These are phyloP conservation scores for Umbelopsis vinacea DNA, from an alignment of 192 early-diverging fungal species.

Conservation along the genomic window DNA sequence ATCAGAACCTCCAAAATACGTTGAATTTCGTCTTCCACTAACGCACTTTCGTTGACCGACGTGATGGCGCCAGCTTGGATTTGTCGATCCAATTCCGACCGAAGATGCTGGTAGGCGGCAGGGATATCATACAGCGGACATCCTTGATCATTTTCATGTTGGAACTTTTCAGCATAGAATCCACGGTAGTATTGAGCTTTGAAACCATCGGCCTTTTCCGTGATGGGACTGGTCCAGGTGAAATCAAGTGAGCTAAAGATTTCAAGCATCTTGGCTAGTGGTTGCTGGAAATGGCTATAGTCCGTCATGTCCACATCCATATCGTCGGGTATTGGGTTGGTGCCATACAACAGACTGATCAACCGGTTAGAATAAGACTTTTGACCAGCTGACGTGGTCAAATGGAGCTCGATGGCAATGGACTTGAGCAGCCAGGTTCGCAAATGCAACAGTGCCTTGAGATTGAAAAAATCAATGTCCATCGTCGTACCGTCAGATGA, in stretches of 20 bases:
- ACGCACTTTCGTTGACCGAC: constrained; percentile 47
- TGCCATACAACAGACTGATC: constrained; percentile 43
- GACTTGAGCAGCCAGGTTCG: constrained; percentile 90
- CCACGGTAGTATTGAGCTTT: constrained; percentile 45
- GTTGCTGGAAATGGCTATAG: constrained; percentile 53
- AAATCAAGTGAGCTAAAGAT: constrained; percentile 75
- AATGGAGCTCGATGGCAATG: constrained; percentile 86
- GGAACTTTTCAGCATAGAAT: constrained; percentile 53
- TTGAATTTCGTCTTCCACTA: constrained; percentile 58
- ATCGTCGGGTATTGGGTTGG: neutral
- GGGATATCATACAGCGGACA: constrained; percentile 72
- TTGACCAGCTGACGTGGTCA: constrained; percentile 39
- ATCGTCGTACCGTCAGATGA: constrained; percentile 6
- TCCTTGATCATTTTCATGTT: constrained; percentile 59
- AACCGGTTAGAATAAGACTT: constrained; percentile 41
- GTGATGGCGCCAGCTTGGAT: constrained; percentile 46
- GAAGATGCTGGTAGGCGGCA: constrained; percentile 64
- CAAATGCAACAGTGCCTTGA: constrained; percentile 71
- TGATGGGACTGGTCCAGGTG: constrained; percentile 47
- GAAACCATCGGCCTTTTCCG: constrained; percentile 30
- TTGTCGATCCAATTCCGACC: constrained; percentile 42
- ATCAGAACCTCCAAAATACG: constrained; percentile 67
- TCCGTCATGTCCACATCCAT: constrained; percentile 20
- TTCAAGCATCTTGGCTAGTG: constrained; percentile 75
- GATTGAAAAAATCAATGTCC: constrained; percentile 30